Evolutionary conservation across 495 filamentous ascomycete species (phyloP).

Genomic region (Aspergillus asperescens): DNA sequence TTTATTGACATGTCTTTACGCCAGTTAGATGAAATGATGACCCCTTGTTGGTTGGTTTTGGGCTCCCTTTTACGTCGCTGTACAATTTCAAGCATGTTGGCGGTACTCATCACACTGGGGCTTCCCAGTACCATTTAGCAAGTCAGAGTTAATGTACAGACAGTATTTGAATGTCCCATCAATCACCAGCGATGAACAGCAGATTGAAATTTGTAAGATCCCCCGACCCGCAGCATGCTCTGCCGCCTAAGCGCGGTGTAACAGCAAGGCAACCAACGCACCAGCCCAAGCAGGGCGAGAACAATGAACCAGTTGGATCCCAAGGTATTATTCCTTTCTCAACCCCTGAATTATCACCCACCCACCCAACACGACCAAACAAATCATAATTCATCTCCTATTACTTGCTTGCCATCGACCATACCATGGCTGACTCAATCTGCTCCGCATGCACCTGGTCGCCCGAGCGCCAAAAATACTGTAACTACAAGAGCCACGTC

Average conservation of each 20-base stretch:
- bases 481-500: slow-evolving; percentile 28
- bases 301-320: no score
- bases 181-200: no score
- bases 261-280: no score
- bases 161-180: no score
- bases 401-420: no score
- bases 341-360: no score
- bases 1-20: slow-evolving; percentile 2
- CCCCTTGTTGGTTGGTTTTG: neutral
- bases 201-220: no score
- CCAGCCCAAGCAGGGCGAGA: no score
- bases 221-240: no score
- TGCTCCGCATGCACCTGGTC: slow-evolving; percentile 28
- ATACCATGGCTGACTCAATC: neutral
- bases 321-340: no score
- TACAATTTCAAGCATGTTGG: neutral
- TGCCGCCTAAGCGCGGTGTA: no score
- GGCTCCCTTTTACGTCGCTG: neutral
- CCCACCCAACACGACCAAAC: no score
- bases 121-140: neutral
- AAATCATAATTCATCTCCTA: neutral
- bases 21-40: slow-evolving; percentile 12
- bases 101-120: neutral
- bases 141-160: slow-evolving; percentile 7
- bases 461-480: slow-evolving; percentile 20